Conservation (phyloP, 1,284 basidiomycete genomes). For the Chalciporus sp. region DNA sequence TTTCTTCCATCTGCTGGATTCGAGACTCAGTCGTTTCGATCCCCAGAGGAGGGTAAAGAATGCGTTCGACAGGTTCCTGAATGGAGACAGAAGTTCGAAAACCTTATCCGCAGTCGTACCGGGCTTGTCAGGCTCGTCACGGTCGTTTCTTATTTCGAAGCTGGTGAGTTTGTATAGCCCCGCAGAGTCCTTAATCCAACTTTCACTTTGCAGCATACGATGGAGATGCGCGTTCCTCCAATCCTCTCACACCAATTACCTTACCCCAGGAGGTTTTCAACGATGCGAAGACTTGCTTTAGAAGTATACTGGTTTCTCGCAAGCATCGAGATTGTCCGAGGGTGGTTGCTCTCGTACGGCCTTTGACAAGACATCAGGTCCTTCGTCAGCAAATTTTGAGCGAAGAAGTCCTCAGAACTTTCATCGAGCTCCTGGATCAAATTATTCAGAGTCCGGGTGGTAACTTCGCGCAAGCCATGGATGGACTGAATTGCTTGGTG, state of each 20-base stretch:
- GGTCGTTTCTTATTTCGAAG: conserved; percentile 9
- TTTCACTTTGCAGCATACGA: neutral
- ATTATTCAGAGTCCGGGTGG: neutral
- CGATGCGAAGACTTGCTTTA: neutral
- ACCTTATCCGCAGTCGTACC: neutral
- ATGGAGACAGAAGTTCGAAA: neutral
- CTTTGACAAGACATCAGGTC: conserved; percentile 1
- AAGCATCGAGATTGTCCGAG: conserved; percentile 1
- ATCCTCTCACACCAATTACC: neutral
- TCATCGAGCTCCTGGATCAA: neutral
- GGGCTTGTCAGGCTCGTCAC: conserved; percentile 4
- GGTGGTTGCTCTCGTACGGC: conserved; percentile 2
- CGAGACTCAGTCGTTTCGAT: neutral
- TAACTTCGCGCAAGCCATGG: conserved; percentile 2
- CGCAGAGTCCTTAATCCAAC: neutral
- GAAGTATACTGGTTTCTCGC: neutral
- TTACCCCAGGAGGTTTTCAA: neutral
- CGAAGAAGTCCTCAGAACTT: neutral
- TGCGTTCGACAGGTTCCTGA: neutral
- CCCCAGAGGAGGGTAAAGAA: conserved; percentile 1
- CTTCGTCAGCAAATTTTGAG: conserved; percentile 1
- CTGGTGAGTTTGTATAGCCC: neutral
- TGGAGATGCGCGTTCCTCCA: neutral
- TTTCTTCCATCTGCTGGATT: neutral
- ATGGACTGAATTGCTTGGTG: conserved; percentile 2